Conservation (phyloP, 2,329 filamentous ascomycete genomes). For the Aspergillus amoenus region DNA sequence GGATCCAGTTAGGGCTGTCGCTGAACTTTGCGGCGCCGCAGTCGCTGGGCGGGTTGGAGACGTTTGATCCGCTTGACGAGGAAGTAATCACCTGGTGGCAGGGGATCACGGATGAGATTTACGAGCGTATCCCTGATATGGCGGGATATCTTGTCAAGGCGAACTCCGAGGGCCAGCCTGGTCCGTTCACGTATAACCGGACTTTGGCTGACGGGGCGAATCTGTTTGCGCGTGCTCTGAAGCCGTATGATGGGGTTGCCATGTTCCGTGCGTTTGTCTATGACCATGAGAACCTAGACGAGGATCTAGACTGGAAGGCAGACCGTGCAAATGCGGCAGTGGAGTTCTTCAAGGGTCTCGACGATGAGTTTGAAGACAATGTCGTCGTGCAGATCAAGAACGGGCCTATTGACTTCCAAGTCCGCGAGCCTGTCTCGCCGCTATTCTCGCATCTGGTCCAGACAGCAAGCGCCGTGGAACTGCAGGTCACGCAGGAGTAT, state of each 20-base stretch:
- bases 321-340: slow-evolving; percentile 71
- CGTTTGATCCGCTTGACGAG: slow-evolving; percentile 65
- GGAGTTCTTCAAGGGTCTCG: slow-evolving; percentile 64
- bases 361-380: slow-evolving; percentile 67
- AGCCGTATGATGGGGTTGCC: slow-evolving; percentile 61
- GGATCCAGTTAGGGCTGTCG: slow-evolving; percentile 64
- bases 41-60: slow-evolving; percentile 55
- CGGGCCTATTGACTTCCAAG: slow-evolving; percentile 72
- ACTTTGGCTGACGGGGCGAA: slow-evolving; percentile 69
- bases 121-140: slow-evolving; percentile 63
- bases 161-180: slow-evolving; percentile 70
- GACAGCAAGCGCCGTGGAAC: slow-evolving; percentile 59
- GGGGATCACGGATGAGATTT: slow-evolving; percentile 59
- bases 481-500: slow-evolving; percentile 69
- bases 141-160: slow-evolving; percentile 70
- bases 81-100: slow-evolving; percentile 64
- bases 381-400: slow-evolving; percentile 73
- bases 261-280: slow-evolving; percentile 75
- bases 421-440: slow-evolving; percentile 66
- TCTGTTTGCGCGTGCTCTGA: slow-evolving; percentile 61
- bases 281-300: slow-evolving; percentile 53
- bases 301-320: slow-evolving; percentile 58
- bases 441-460: slow-evolving; percentile 57
- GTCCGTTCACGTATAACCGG: slow-evolving; percentile 67
- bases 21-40: slow-evolving; percentile 68